Base-by-base conservation (phyloP, 2,329 filamentous ascomycete genomes). In the Talaromyces sp. region DNA sequence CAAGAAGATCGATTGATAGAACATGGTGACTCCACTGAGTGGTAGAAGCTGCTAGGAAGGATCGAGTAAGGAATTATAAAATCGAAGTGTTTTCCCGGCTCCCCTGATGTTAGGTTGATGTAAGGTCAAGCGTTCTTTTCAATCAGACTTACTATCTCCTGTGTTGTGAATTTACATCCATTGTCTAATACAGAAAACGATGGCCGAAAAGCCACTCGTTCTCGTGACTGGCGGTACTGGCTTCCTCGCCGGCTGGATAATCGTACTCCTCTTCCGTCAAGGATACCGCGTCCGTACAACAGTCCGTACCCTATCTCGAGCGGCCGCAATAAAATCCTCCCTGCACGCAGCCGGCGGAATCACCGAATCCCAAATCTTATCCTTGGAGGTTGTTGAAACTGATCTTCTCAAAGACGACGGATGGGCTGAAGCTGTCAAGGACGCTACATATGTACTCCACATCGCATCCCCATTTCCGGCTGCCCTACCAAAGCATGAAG, bases 211-310 rank as follows among this genome's bases (percentile, higher is more conserved):
- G 16, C 48, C 63, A 1, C 58, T 65, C n/a, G 63, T 62, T 7
- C 63, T 65, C 14, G 58, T 62, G 1, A 65, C 63, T 7, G 63
- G 63, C 19, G 63, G 63, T 13, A 57, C 48, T 7, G 63, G 63
- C 24, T 65, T 65, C 19, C 39, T 65, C 9, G 58, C 45, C 7
- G 13, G n/a, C 19, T 65, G 63, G 57, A 39, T 65, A 1, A 65
- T 65, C 19, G 58, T 61, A 14, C 14, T 22, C 7, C 57, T 65
- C 47, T 61, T 56, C 7, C 39, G 22, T 35, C 47, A 57, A 48
- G 63, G 22, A 2, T 65, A 61, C 16, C 57, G 58, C 10, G 63
- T 65, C 14, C 63, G 63, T 31, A 61, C 57, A 4, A 65, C 63
- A 9, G 63, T 65, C 1, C 63, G 63, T 19, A 54, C 57, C 14